Conservation (phyloP, 1,284 basidiomycete species). For the Phlebopus sp. region DNA sequence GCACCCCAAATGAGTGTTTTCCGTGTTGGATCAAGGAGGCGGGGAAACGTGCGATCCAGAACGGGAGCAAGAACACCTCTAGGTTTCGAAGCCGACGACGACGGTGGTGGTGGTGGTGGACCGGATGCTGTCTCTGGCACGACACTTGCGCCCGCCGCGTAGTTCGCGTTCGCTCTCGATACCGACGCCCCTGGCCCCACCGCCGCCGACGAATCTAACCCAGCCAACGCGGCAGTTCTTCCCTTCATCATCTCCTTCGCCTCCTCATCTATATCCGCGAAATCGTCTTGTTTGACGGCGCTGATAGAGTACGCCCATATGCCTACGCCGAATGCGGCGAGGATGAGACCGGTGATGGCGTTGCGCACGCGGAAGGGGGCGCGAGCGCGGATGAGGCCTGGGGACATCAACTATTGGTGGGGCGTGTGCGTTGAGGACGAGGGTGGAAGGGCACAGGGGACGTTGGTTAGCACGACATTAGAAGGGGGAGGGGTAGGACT, state of each 20-base stretch:
- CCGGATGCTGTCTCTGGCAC: neutral
- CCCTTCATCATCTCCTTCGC: conserved; percentile 51
- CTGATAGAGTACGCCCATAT: conserved; percentile 93
- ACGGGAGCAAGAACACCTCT: conserved; percentile 45
- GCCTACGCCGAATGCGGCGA: conserved; percentile 77
- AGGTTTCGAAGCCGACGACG: conserved; percentile 10
- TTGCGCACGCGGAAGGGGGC: conserved; percentile 81
- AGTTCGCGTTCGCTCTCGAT: conserved; percentile 2
- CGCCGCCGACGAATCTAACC: conserved; percentile 16
- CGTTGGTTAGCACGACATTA: neutral
- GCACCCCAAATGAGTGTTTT: conserved; percentile 70
- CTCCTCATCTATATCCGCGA: conserved; percentile 81
- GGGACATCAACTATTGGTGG: conserved; percentile 68
- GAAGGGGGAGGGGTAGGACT: too few species aligned
- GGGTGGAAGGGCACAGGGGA: neutral
- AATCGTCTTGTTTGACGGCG: conserved; percentile 91
- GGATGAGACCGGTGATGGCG: conserved; percentile 69
- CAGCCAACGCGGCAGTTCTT: conserved; percentile 25
- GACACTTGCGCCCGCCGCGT: conserved; percentile 1
- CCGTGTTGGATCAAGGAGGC: conserved; percentile 52
- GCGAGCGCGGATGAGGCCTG: conserved; percentile 83
- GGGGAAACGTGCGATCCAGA: conserved; percentile 46
- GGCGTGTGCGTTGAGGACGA: neutral
- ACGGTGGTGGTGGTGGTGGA: conserved; percentile 1
- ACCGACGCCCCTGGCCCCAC: conserved; percentile 9